These are phyloP conservation scores for Xylaria sp. DNA, from an alignment of 495 filamentous ascomycete species.

Conservation along the genomic window DNA sequence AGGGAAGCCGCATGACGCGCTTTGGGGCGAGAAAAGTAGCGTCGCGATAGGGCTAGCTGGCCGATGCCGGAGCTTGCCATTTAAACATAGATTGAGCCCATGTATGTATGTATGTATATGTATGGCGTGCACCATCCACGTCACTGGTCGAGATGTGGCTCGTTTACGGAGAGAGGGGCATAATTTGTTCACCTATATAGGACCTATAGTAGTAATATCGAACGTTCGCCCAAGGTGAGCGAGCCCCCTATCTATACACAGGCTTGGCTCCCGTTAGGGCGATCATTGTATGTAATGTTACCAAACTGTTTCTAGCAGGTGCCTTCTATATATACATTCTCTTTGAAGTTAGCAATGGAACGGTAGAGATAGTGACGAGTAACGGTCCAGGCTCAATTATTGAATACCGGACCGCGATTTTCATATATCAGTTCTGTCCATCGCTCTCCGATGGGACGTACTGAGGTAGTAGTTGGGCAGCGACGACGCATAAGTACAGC, in stretches of 20 bases:
- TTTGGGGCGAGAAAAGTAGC: background rate
- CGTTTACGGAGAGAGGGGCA: slow-evolving; percentile 1
- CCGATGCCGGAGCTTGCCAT: slow-evolving; percentile 18
- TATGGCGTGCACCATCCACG: background rate
- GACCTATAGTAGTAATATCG: background rate
- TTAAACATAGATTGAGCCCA: background rate
- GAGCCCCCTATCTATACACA: slow-evolving; percentile 7
- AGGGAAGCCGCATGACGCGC: slow-evolving; percentile 2
- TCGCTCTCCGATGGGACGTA: background rate
- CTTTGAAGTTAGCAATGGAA: background rate
- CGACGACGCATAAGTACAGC: background rate
- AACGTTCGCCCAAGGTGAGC: background rate
- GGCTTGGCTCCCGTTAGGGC: background rate
- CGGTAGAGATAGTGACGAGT: background rate
- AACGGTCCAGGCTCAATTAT: background rate
- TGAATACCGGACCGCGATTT: background rate
- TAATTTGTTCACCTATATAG: slow-evolving; percentile 1
- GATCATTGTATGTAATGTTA: background rate
- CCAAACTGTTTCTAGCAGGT: slow-evolving; percentile 3
- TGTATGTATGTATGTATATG: no score
- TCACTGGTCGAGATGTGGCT: background rate
- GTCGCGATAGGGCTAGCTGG: background rate
- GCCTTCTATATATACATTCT: background rate
- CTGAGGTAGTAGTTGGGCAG: slow-evolving; percentile 7
- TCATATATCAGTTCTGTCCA: slow-evolving; percentile 6